These are phyloP conservation scores for Exsudoporus frostii DNA, from an alignment of 768 basidiomycete genomes.

Conservation along the genomic window DNA sequence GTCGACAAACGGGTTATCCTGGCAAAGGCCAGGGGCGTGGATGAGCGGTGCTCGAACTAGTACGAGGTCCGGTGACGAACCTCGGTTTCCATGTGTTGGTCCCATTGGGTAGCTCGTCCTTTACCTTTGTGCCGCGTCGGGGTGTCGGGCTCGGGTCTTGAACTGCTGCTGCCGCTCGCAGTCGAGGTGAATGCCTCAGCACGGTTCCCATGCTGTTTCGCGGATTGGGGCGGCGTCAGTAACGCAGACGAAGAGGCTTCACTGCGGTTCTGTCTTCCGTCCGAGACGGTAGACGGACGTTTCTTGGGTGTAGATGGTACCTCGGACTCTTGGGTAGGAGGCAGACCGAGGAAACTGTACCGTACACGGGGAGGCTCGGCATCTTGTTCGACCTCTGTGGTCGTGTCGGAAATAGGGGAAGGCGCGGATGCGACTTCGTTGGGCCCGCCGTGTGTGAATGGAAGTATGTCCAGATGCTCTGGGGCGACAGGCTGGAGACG, in stretches of 20 bases:
- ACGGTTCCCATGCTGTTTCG: neutral
- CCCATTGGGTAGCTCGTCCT: constrained; percentile 7
- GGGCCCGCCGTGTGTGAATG: constrained; percentile 12
- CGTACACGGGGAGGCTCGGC: neutral
- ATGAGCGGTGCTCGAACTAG: neutral
- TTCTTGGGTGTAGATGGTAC: constrained; percentile 19
- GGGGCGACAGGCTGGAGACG: neutral
- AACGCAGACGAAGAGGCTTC: constrained; percentile 1
- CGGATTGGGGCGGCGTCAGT: constrained; percentile 24
- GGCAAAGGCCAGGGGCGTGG: neutral
- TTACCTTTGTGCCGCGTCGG: constrained; percentile 29
- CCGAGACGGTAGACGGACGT: neutral
- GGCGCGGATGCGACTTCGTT: neutral
- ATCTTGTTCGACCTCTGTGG: neutral
- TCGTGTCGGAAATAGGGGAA: neutral
- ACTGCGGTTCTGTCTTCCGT: neutral
- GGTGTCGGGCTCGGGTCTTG: constrained; percentile 12
- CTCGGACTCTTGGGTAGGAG: constrained; percentile 13
- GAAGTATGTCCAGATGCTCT: constrained; percentile 6
- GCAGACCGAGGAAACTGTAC: constrained; percentile 23
- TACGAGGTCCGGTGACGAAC: constrained; percentile 1
- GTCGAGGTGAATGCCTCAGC: neutral
- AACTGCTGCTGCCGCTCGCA: neutral
- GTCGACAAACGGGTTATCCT: constrained; percentile 21
- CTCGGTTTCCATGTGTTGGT: neutral